Evolutionary conservation across 768 basidiomycete genomes (phyloP), one percentile per base, ranked within the genome.

Genomic region (Suillus lakei): DNA sequence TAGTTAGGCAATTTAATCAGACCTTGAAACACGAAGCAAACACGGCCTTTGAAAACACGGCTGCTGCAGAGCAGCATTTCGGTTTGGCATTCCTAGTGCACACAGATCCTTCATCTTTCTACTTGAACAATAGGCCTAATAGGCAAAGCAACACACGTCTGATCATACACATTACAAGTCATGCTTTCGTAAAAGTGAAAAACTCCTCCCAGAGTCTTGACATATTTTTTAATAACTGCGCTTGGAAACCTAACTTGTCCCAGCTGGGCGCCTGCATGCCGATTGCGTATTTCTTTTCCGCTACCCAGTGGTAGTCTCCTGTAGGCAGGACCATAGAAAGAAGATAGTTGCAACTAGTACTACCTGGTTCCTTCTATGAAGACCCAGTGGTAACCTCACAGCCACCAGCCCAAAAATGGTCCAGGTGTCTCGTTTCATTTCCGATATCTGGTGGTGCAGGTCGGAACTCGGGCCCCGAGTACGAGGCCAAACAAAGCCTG

Each of bases 221-320:
- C 50, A 28, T 26, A 8, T 28, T 13, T 34, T 28, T 51, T 28
- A 16, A 18, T 51, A 18, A 18, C 28, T 28, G 16, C 9, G 16
- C 16, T 28, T 18, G 50, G 13, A 28, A 51, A 51, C 26, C 28
- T 28, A 28, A n/a, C n/a, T n/a, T n/a, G 16, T 51, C 6, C 16
- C 50, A 26, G 48, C n/a, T 28, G 16, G 16, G 26, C 8, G 16
- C 28, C 16, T 28, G 16, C 8, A 51, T 8, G 5, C 15, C 13
- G 23, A n/a, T 26, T 23, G 46, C 26, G 26, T 15, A 51, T 28
- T 9, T 51, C 15, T 51, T 3, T 51, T 28, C 26, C 18, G 16
- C 16, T 28, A 51, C 26, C 26, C 26, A 50, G 48, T 16, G 48
- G 15, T 28, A 50, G 48, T 48, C 41, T 66, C 67, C 69, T 64